Percentiles rank a stretch among this genome's conserved stretches.
phyloP scores from a whole-genome alignment of 2,329 filamentous ascomycete species.

The Aspergillus hiratsukae region DNA sequence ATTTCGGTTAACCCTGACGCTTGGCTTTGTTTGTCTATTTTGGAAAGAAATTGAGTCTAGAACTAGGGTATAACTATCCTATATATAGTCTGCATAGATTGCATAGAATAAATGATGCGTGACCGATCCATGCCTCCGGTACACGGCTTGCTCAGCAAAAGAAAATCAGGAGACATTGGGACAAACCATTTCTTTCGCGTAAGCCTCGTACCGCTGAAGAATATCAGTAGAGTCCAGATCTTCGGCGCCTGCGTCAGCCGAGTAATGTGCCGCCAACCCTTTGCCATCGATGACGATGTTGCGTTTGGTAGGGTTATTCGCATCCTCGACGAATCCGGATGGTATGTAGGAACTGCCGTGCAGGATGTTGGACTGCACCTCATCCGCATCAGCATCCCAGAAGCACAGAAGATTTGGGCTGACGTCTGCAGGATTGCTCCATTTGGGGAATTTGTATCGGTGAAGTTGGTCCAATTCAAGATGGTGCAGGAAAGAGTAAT shows the following conservation, averaged over 20 bases:
- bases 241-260: slow-evolving; percentile 40
- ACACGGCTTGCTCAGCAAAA: not conserved
- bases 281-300: slow-evolving; percentile 52
- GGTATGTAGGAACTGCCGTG: slow-evolving; percentile 40
- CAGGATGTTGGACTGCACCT: slow-evolving; percentile 41
- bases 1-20: not conserved
- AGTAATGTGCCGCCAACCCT: slow-evolving; percentile 52
- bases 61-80: not conserved
- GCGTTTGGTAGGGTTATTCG: slow-evolving; percentile 8
- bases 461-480: slow-evolving; percentile 45
- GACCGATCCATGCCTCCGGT: not conserved
- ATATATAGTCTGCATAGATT: not conserved
- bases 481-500: slow-evolving; percentile 47
- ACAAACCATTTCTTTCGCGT: slow-evolving; percentile 52
- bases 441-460: slow-evolving; percentile 46
- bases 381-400: slow-evolving; percentile 49
- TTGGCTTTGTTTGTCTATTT: not conserved
- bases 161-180: slow-evolving; percentile 6
- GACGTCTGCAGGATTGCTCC: slow-evolving; percentile 48
- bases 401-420: slow-evolving; percentile 54
- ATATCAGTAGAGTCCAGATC: slow-evolving; percentile 51
- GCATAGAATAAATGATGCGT: not conserved
- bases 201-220: slow-evolving; percentile 50
- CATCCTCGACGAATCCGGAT: slow-evolving; percentile 35
- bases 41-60: not conserved